A percentile compares a stretch with the other conserved stretches of the same genome.
Conservation (phyloP, 2,329 filamentous ascomycete genomes). For the Calonectria leucothoes region DNA sequence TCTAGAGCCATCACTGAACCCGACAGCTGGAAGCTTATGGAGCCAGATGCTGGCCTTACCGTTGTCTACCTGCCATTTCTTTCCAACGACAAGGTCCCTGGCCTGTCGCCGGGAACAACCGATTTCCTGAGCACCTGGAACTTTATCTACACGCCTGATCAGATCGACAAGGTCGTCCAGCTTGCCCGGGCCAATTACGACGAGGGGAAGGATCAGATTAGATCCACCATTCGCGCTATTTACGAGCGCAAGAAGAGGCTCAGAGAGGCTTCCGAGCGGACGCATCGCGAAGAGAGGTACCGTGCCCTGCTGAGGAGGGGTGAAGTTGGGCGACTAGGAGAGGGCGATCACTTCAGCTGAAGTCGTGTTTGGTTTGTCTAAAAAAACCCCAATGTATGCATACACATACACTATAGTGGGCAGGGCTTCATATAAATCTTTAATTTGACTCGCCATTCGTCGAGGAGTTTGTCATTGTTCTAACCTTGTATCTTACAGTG, state of each 20-base stretch:
- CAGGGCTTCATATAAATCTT: conserved; percentile 32
- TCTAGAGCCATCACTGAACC: conserved; percentile 69
- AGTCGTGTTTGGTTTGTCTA: not conserved
- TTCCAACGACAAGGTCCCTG: conserved; percentile 81
- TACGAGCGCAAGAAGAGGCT: conserved; percentile 89
- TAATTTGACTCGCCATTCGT: conserved; percentile 40
- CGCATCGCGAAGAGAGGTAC: conserved; percentile 52
- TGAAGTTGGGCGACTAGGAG: conserved; percentile 66
- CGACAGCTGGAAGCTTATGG: conserved; percentile 73
- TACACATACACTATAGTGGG: conserved; percentile 43
- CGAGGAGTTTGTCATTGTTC: conserved; percentile 48
- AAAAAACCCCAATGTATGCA: conserved; percentile 32
- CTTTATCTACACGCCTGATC: conserved; percentile 91
- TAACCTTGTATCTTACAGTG: conserved; percentile 55
- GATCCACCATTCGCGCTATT: conserved; percentile 83
- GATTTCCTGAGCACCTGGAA: conserved; percentile 98
- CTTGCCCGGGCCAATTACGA: conserved; percentile 89
- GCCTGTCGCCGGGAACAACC: conserved; percentile 83
- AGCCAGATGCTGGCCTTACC: conserved; percentile 84
- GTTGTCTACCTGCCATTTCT: conserved; percentile 93
- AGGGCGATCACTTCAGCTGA: conserved; percentile 74
- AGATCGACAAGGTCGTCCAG: conserved; percentile 86
- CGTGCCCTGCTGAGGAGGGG: conserved; percentile 62
- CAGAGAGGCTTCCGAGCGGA: conserved; percentile 66
- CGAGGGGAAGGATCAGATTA: conserved; percentile 83